Evolutionary conservation across 768 basidiomycete genomes (phyloP).

Genomic region (Rhodotorula toruloides): DNA sequence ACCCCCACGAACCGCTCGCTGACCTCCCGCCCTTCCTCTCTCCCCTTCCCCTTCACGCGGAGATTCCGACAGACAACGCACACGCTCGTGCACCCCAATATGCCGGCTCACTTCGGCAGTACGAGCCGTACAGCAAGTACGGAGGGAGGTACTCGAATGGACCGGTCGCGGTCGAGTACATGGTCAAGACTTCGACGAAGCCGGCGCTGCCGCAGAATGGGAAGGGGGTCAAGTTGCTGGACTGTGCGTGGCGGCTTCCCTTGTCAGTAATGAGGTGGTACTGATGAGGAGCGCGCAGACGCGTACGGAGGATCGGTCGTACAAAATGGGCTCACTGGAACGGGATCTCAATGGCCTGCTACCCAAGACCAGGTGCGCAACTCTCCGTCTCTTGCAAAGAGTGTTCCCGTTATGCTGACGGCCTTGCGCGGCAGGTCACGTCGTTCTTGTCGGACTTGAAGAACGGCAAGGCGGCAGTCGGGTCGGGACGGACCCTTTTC

Average conservation of each 20-base stretch:
- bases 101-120: conserved; percentile 16
- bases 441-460: conserved; percentile 22
- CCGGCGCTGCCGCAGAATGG: conserved; percentile 1
- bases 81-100: conserved; percentile 6
- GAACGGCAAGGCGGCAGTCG: not conserved
- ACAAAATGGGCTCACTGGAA: conserved; percentile 24
- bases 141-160: conserved; percentile 33
- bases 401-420: too few relatives aligned
- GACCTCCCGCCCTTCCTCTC: not conserved
- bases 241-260: conserved; percentile 13
- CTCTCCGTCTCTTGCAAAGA: too few relatives aligned
- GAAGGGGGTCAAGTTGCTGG: not conserved
- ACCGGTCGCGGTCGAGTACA: conserved; percentile 28
- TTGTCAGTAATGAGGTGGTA: not conserved
- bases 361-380: conserved; percentile 22
- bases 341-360: conserved; percentile 16
- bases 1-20: not conserved
- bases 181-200: conserved; percentile 6
- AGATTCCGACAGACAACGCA: conserved; percentile 18
- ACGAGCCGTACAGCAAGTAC: conserved; percentile 23
- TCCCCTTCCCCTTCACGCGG: not conserved
- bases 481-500: conserved; percentile 15
- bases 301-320: conserved; percentile 33
- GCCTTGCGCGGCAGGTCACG: conserved; percentile 11
- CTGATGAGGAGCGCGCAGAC: not conserved